phyloP scores from a whole-genome alignment of 225 moss, liverwort and hornwort genomes.

The Marchantia polymorpha region DNA sequence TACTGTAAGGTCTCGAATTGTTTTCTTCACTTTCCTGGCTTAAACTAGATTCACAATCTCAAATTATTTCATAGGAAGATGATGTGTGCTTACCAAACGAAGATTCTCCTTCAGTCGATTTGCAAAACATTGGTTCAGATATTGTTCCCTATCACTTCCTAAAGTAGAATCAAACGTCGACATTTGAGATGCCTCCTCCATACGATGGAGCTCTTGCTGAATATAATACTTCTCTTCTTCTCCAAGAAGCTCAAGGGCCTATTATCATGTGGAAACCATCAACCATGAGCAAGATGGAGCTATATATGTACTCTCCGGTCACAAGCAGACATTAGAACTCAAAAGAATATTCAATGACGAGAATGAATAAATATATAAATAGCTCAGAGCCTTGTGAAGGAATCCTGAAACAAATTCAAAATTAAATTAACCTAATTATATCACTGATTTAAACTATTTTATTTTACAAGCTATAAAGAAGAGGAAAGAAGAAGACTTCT shows the following conservation, averaged over 20 bases:
- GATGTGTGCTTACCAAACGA: slow-evolving; percentile 34
- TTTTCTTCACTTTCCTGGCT: no score
- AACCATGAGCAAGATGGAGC: background rate
- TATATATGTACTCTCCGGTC: background rate
- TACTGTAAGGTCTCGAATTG: no score
- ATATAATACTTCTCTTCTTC: slow-evolving; percentile 56
- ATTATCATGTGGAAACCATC: background rate
- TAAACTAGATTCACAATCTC: no score
- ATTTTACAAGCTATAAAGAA: no score
- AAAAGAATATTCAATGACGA: background rate
- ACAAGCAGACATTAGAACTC: background rate
- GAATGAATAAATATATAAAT: background rate
- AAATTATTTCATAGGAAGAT: no score
- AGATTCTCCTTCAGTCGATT: slow-evolving; percentile 47
- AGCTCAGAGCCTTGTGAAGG: background rate
- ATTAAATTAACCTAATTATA: no score
- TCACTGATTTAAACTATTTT: no score
- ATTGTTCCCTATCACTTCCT: slow-evolving; percentile 49
- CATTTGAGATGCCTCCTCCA: slow-evolving; percentile 34
- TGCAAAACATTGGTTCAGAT: slow-evolving; percentile 41
- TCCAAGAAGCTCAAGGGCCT: slow-evolving; percentile 49
- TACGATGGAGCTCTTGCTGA: slow-evolving; percentile 54
- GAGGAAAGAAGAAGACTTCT: no score
- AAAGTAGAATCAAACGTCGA: slow-evolving; percentile 25
- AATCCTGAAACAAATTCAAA: no score